Percentiles rank a stretch among this genome's conserved stretches.
Evolutionary conservation across 495 filamentous ascomycete genomes (phyloP).

Genomic region (Poronia punctata): DNA sequence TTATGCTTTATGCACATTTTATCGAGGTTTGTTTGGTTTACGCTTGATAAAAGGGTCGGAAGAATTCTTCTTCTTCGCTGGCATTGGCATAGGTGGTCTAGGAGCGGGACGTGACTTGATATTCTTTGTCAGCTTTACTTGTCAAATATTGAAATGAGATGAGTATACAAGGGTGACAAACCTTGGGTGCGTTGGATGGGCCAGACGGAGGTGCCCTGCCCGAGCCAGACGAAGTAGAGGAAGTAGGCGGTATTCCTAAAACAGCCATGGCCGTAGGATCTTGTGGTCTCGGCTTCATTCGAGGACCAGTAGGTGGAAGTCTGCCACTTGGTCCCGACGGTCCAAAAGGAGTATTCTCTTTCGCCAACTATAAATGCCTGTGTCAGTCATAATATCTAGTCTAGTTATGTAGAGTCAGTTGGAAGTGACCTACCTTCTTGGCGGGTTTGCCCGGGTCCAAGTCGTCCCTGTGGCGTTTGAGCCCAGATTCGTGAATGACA

Average conservation of each 20-base stretch:
- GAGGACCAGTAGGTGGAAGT: constrained; percentile 18
- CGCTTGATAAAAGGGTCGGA: constrained; percentile 39
- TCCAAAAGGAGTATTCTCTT: no score
- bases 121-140: constrained; percentile 11
- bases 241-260: constrained; percentile 14
- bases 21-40: no score
- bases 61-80: constrained; percentile 25
- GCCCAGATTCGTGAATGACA: constrained; percentile 20
- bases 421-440: constrained; percentile 27
- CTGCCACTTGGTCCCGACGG: constrained; percentile 6
- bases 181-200: constrained; percentile 16
- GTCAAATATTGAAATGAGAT: neutral
- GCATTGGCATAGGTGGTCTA: constrained; percentile 17
- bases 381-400: constrained; percentile 8
- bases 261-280: constrained; percentile 26
- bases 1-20: no score
- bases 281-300: constrained; percentile 15
- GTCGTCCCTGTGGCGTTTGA: constrained; percentile 28
- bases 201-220: constrained; percentile 3
- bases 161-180: constrained; percentile 5
- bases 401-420: neutral
- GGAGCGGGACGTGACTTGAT: constrained; percentile 14
- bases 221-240: constrained; percentile 5
- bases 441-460: constrained; percentile 15
- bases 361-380: constrained; percentile 12